Evolutionary conservation across 2,329 filamentous ascomycete genomes (phyloP), one percentile per base, ranked within the genome.

Genomic region (Dothistroma septosporum): DNA sequence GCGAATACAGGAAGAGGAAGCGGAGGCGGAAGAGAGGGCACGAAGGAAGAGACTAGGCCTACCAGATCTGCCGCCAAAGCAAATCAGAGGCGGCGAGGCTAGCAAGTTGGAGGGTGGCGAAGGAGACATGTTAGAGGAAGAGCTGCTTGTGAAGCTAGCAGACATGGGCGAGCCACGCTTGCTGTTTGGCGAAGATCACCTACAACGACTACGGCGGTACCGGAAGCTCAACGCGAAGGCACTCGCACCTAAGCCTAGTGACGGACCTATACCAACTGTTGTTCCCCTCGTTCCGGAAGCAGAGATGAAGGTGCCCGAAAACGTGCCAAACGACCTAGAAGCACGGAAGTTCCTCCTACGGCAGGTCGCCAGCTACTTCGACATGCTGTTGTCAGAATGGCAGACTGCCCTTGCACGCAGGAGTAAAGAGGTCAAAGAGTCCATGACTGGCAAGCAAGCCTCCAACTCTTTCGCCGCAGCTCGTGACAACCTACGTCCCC

Each of bases 331-430:
- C 68, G 89, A 92, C 67, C 79, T 78, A 21, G 84, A 87, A 46
- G 89, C 80, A 0, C 84, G 86, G 50, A 79, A 83, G 49, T 92
- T 89, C 75, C 79, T 99, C 46, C 93, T 89, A 78, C 83, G 93
- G 11, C 93, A 99, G 76, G 82, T 99, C 59, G 90, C 90, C 21
- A 94, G 90, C 53, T 99, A 97, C 79, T 97, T 99, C 78, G 95
- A 90, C 57, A 91, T 99, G 86, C 86, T 99, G n/a, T 80, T 99
- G 60, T 84, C 82, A 49, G 93, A 95, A 75, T 99, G 95, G 88
- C 86, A 92, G 69, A 73, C 79, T 46, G 92, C 92, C 5, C 84
- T 99, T 69, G 85, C 85, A 6, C 77, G 78, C 52, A 82, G 86
- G 53, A 78, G 83, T 31, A 69, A 76, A 9, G 78, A 79, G 1